Evolutionary conservation across 768 basidiomycete genomes (phyloP).

Genomic region (Saitozyma podzolica): DNA sequence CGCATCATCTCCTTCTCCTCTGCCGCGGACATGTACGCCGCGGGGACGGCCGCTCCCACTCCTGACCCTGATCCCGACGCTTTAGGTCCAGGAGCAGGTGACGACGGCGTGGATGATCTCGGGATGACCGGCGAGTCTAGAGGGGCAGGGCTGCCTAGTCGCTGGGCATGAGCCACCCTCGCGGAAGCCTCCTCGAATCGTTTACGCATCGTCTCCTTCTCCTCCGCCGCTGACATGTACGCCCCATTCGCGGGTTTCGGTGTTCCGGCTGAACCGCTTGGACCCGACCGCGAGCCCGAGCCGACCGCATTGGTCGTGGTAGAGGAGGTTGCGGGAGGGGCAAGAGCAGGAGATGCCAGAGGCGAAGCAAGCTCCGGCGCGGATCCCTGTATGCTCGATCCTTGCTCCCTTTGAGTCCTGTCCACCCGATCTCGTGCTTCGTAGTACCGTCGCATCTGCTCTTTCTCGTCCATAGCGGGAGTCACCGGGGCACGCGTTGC

Average conservation of each 20-base stretch:
- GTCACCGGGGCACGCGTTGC: background rate
- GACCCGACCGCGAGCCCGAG: too few relatives aligned
- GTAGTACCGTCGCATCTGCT: conserved; percentile 45
- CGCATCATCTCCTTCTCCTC: conserved; percentile 48
- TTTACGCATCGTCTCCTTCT: conserved; percentile 44
- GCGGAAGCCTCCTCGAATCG: conserved; percentile 40
- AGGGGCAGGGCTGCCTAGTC: too few relatives aligned
- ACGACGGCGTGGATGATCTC: background rate
- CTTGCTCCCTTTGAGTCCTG: conserved; percentile 1
- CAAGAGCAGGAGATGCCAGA: too few relatives aligned
- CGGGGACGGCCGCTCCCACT: background rate
- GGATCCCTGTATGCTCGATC: too few relatives aligned
- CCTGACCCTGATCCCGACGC: background rate
- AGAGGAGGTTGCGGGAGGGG: too few relatives aligned
- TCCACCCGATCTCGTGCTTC: conserved; percentile 36
- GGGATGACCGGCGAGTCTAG: background rate
- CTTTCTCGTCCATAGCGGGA: conserved; percentile 22
- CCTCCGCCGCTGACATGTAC: conserved; percentile 41
- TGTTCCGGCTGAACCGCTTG: too few relatives aligned
- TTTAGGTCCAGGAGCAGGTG: background rate
- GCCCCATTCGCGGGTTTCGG: background rate
- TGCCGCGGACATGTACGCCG: conserved; percentile 32
- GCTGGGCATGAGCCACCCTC: conserved; percentile 3
- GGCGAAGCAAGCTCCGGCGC: too few relatives aligned
- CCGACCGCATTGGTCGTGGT: too few relatives aligned